Conservation (phyloP, 164 flowering plant species). For the Piper betle region DNA sequence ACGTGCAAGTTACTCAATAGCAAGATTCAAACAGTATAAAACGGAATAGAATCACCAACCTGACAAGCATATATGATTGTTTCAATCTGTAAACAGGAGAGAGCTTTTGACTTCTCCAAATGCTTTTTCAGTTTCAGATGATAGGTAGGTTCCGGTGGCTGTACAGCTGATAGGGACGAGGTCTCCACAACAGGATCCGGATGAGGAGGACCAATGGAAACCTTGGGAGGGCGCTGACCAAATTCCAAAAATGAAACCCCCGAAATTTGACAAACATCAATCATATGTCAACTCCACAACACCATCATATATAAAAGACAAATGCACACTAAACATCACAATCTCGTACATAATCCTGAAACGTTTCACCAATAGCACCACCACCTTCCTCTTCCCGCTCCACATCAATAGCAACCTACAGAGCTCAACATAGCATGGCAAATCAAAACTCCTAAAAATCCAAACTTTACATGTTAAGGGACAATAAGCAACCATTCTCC, state of each 20-base stretch:
- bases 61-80: conserved; percentile 88
- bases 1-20: background rate
- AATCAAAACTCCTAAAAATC: background rate
- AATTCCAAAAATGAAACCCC: background rate
- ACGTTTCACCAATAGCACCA: conserved; percentile 79
- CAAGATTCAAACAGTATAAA: background rate
- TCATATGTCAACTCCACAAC: background rate
- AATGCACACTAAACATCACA: background rate
- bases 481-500: no score
- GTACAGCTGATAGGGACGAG: conserved; percentile 89
- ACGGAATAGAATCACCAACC: conserved; percentile 28
- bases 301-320: background rate
- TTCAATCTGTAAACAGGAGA: conserved; percentile 96
- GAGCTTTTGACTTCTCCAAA: conserved; percentile 46
- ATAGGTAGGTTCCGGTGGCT: conserved; percentile 98
- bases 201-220: conserved; percentile 88
- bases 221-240: conserved; percentile 74
- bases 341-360: conserved; percentile 77
- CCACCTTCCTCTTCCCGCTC: conserved; percentile 97
- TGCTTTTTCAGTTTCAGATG: conserved; percentile 49
- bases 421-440: background rate
- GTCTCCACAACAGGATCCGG: conserved; percentile 97
- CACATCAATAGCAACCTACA: conserved; percentile 82
- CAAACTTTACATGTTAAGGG: background rate
- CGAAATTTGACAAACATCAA: background rate